Percentiles rank a stretch among this genome's conserved stretches.
Conservation (phyloP, 352 stramenopile genomes). For the Hyaloperonospora arabidopsidis region DNA sequence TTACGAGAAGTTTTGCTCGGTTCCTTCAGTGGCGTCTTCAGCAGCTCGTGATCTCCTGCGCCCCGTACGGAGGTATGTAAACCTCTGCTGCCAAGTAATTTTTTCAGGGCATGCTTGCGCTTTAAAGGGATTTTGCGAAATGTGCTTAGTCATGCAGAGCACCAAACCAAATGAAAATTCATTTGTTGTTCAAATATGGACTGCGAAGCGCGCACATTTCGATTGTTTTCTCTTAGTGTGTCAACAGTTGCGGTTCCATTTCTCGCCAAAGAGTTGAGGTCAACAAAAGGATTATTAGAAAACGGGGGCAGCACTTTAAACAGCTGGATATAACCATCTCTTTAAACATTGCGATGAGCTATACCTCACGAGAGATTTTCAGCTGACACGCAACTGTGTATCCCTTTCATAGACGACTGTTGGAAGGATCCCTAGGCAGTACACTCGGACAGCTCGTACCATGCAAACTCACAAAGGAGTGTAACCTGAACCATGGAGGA, state of each 20-base stretch:
- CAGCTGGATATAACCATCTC: conserved; percentile 51
- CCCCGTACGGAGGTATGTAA: conserved; percentile 56
- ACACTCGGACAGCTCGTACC: conserved; percentile 59
- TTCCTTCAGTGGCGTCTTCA: conserved; percentile 52
- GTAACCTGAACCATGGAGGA: conserved; percentile 14
- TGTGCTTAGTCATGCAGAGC: conserved; percentile 52
- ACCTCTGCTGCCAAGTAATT: conserved; percentile 48
- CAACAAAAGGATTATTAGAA: conserved; percentile 54
- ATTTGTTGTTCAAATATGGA: conserved; percentile 53
- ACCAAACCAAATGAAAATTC: conserved; percentile 40
- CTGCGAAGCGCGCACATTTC: conserved; percentile 74
- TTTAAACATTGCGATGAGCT: conserved; percentile 70
- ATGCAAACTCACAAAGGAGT: conserved; percentile 50
- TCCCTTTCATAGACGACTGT: conserved; percentile 65
- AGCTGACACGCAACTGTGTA: conserved; percentile 70
- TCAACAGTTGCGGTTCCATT: conserved; percentile 67
- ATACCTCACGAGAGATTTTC: conserved; percentile 57
- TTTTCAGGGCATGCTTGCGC: conserved; percentile 59
- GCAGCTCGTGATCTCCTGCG: conserved; percentile 50
- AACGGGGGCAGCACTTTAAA: conserved; percentile 26
- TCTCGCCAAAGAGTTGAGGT: conserved; percentile 67
- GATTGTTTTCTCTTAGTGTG: conserved; percentile 61
- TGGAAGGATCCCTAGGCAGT: conserved; percentile 80
- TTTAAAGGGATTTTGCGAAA: conserved; percentile 66
- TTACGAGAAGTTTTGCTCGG: conserved; percentile 80